A percentile compares a stretch with the other conserved stretches of the same genome.
These are phyloP conservation scores for Cunninghamia lanceolata DNA, from an alignment of 75 land plant genomes.

Conservation along the genomic window DNA sequence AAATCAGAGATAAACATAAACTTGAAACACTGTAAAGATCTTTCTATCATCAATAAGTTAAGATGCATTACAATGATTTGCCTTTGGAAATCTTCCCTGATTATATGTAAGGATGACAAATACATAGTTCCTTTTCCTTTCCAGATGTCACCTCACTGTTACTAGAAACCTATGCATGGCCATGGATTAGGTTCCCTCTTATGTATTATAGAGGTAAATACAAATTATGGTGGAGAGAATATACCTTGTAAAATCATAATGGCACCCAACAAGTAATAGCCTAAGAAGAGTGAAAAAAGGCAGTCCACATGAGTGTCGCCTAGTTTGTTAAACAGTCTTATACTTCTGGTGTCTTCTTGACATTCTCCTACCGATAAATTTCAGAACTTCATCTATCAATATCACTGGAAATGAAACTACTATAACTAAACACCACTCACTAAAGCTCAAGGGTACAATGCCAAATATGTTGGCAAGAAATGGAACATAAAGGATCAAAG, in stretches of 20 bases:
- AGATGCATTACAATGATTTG: too few species aligned
- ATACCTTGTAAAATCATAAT: background rate
- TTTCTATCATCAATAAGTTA: background rate
- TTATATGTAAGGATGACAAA: background rate
- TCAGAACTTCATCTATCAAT: too few species aligned
- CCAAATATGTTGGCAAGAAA: too few species aligned
- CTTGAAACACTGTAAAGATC: background rate
- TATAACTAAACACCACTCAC: too few species aligned
- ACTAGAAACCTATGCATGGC: background rate
- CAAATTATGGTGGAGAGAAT: background rate
- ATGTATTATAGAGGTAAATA: background rate
- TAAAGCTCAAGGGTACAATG: too few species aligned
- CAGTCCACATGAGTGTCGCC: background rate
- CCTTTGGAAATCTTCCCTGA: too few species aligned
- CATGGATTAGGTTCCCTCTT: background rate
- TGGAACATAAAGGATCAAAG: too few species aligned
- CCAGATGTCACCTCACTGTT: background rate
- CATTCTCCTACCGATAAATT: constrained; percentile 57
- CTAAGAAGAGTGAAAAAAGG: too few species aligned
- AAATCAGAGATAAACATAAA: too few species aligned
- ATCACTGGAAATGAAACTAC: too few species aligned
- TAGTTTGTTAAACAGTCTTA: constrained; percentile 37
- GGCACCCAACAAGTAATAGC: background rate
- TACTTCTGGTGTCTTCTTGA: constrained; percentile 20
- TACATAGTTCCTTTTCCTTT: background rate